These are phyloP conservation scores for Candida railenensis DNA, from an alignment of 805 yeast genomes.

Conservation along the genomic window DNA sequence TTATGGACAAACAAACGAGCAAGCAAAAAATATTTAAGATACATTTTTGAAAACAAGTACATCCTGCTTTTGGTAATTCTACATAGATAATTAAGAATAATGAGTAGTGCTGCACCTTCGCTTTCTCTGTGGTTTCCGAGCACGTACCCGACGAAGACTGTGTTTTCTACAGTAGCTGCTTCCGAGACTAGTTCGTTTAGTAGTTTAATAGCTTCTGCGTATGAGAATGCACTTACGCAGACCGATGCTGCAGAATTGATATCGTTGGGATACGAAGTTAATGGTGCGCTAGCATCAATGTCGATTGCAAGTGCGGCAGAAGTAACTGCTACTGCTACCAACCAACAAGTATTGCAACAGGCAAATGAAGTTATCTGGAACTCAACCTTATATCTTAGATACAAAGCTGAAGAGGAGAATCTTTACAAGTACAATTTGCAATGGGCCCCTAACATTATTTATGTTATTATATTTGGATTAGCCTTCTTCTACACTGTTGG, in stretches of 20 bases:
- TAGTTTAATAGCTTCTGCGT: background rate
- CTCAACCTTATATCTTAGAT: constrained; percentile 31
- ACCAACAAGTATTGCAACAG: constrained; percentile 17
- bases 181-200: constrained; percentile 1
- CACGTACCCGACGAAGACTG: background rate
- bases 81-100: no score
- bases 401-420: constrained; percentile 27
- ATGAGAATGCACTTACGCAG: constrained; percentile 17
- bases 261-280: constrained; percentile 20
- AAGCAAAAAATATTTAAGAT: no score
- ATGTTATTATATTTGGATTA: constrained; percentile 24
- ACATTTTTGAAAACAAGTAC: no score
- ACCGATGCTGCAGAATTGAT: constrained; percentile 16
- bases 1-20: no score
- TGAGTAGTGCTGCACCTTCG: background rate
- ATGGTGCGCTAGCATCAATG: constrained; percentile 39
- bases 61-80: no score
- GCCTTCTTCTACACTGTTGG: constrained; percentile 21
- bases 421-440: constrained; percentile 23
- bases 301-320: constrained; percentile 32
- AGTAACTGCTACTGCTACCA: constrained; percentile 42
- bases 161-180: background rate
- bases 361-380: constrained; percentile 35
- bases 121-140: background rate
- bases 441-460: constrained; percentile 32